These are phyloP conservation scores for Kuraishia borneana DNA, from an alignment of 805 yeast genomes.

Conservation along the genomic window DNA sequence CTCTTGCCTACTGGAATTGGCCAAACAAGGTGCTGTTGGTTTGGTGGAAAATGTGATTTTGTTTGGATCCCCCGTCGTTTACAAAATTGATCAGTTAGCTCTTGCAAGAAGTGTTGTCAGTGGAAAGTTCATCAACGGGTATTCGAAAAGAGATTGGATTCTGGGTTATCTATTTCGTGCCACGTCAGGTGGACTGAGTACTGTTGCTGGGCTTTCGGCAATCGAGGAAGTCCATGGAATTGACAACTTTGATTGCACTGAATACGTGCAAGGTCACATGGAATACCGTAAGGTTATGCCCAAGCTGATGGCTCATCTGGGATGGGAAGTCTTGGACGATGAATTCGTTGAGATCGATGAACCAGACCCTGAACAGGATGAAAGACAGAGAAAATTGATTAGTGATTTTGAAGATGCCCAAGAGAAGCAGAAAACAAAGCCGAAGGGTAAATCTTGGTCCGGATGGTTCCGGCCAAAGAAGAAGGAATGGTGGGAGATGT, in stretches of 20 bases:
- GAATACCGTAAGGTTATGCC: slow-evolving; percentile 95
- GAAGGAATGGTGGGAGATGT: slow-evolving; percentile 50
- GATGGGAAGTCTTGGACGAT: slow-evolving; percentile 77
- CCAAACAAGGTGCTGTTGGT: slow-evolving; percentile 79
- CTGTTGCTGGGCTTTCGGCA: slow-evolving; percentile 86
- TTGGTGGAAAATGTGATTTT: slow-evolving; percentile 78
- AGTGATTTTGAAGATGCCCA: slow-evolving; percentile 82
- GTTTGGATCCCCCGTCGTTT: slow-evolving; percentile 83
- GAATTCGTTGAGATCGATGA: slow-evolving; percentile 95
- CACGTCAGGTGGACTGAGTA: slow-evolving; percentile 84
- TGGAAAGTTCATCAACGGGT: slow-evolving; percentile 85
- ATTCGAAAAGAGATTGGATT: slow-evolving; percentile 87
- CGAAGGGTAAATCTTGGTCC: slow-evolving; percentile 30
- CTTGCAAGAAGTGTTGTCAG: slow-evolving; percentile 78
- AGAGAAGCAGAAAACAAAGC: slow-evolving; percentile 35
- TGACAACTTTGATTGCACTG: slow-evolving; percentile 84
- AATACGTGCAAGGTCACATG: slow-evolving; percentile 89
- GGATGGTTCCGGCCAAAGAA: slow-evolving; percentile 35
- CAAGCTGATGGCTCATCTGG: slow-evolving; percentile 50
- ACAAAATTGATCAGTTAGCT: slow-evolving; percentile 65
- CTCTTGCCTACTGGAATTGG: slow-evolving; percentile 80
- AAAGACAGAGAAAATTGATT: slow-evolving; percentile 73
- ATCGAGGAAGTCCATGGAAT: slow-evolving; percentile 52
- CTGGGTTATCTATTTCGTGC: slow-evolving; percentile 92
- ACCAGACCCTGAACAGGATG: slow-evolving; percentile 81